Evolutionary conservation across 31 red algal species (phyloP), one percentile per base, ranked within the genome.

Genomic region (Asparagopsis taxiformis): DNA sequence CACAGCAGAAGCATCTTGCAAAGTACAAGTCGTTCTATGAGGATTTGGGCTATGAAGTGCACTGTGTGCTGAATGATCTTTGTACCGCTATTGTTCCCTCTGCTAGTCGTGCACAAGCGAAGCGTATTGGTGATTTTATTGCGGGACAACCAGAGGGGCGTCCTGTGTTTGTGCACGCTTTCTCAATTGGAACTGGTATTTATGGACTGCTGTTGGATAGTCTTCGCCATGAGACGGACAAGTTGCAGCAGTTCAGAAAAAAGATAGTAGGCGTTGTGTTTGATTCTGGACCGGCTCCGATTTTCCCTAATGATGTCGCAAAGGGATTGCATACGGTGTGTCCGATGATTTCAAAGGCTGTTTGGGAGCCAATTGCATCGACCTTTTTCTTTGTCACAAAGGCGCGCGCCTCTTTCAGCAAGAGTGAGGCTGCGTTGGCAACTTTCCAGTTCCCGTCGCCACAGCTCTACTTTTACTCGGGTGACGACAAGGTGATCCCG

Each of bases 381-480:
- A 70, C 72, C 4, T 75, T 90, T 30, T 98, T 98, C 51, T 82
- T 43, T 36, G 37, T 98, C n/a, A 93, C 89, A 39, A 65, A 90
- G 51, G 94, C 84, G 28, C 78, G 76, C 9, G 52, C 44, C 15
- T 83, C 62, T 16, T 98, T 79, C 43, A 72, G 85, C 31, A 74
- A 62, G 36, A 85, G 79, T 31, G 94, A 98, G 57, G 67, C 79
- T 65, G 94, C 94, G 7, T 51, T 98, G 31, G 55, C 61, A 44
- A 70, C 82, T 10, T 51, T 88, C 35, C 94, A 93, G 48, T 78
- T 98, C 17, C 70, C 55, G 16, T 60, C 69, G 19, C 94, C 94
- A 24, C 94, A 98, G 64, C 76, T 98, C n/a, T 98, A 98, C 72
- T 80, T 98, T 63, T 98, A 90, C 58, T 93, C 89, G 39, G 75